Evolutionary conservation across 345 rosid genomes (phyloP).

Genomic region (Populus davidiana): DNA sequence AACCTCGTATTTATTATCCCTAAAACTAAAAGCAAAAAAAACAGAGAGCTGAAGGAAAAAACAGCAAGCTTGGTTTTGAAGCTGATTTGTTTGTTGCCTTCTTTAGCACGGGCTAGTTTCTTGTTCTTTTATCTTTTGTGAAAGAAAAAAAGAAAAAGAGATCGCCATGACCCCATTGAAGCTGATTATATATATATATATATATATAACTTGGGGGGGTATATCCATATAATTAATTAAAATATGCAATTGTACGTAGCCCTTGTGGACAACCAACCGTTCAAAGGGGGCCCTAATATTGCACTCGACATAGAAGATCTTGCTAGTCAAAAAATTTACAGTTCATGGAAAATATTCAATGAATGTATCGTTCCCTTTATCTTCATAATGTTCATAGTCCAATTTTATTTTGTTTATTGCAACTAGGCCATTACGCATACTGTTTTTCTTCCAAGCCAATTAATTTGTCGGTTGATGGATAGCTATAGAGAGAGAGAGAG

Average conservation of each 20-base stretch:
- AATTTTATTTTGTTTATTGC: neutral
- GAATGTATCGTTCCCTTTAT: neutral
- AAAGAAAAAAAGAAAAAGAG: no score
- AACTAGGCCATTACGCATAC: neutral
- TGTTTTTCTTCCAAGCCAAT: neutral
- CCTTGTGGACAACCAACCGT: slow-evolving; percentile 14
- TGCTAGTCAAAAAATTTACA: slow-evolving; percentile 2
- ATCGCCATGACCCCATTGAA: neutral
- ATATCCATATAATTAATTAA: neutral
- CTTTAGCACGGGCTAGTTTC: neutral
- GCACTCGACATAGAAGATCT: neutral
- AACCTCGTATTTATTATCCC: neutral
- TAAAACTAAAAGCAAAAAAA: no score
- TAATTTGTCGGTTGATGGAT: neutral
- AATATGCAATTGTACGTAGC: neutral
- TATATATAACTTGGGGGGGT: neutral
- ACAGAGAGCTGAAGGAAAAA: neutral
- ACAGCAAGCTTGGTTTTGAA: neutral
- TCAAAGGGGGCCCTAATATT: slow-evolving; percentile 10
- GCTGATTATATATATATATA: neutral
- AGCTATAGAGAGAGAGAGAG: no score
- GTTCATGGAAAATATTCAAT: slow-evolving; percentile 4
- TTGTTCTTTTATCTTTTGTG: neutral
- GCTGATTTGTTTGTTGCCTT: neutral
- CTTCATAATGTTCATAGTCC: neutral